Conservation (phyloP, 202 grass and related monocot species). For the Panicum hallii region DNA sequence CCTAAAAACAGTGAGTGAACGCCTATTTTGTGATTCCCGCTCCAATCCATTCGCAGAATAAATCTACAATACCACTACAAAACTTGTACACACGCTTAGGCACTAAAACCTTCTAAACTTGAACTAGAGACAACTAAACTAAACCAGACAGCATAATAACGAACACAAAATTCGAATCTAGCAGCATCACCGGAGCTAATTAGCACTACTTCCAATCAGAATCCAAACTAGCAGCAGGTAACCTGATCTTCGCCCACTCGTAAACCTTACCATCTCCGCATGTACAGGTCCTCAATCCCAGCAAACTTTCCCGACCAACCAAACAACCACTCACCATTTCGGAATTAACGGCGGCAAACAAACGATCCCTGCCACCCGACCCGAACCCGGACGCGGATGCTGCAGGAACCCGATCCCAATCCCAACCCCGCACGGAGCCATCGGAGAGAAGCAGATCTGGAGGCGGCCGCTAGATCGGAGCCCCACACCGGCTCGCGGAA, state of each 20-base stretch:
- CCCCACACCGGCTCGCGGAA: not conserved
- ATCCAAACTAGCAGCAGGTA: not conserved
- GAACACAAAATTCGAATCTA: not conserved
- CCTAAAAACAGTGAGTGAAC: not conserved
- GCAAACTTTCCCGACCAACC: not conserved
- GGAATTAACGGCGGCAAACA: not conserved
- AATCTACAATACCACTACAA: not conserved
- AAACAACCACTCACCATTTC: conserved; percentile 18
- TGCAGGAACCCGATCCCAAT: not conserved
- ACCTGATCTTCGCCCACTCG: not conserved
- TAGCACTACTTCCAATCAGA: not conserved
- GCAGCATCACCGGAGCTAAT: not conserved
- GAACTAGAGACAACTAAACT: not conserved
- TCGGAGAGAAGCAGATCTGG: conserved; percentile 34
- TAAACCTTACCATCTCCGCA: not conserved
- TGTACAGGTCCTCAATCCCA: conserved; percentile 3
- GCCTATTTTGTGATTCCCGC: not conserved
- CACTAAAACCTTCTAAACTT: not conserved
- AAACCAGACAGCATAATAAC: not conserved
- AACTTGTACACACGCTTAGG: not conserved
- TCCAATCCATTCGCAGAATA: not conserved
- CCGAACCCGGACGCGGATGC: not conserved
- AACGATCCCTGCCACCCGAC: not conserved
- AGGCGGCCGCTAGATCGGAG: conserved; percentile 33
- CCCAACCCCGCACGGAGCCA: not conserved